Evolutionary conservation across 2,329 filamentous ascomycete species (phyloP).

Genomic region (Lecanicillium sp.): DNA sequence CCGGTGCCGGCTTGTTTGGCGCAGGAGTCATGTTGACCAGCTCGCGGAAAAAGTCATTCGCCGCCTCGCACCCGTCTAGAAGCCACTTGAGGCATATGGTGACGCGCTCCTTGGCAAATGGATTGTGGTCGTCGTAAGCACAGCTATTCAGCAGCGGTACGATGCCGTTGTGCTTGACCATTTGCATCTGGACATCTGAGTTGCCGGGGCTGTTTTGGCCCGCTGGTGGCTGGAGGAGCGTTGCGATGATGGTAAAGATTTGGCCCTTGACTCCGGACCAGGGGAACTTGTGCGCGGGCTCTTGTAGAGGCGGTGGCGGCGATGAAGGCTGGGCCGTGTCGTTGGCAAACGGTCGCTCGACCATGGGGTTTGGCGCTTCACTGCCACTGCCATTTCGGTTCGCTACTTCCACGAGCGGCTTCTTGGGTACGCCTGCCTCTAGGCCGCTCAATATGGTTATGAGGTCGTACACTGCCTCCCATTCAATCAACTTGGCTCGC

Average conservation of each 20-base stretch:
- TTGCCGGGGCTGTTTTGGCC: slow-evolving; percentile 53
- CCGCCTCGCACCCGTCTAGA: slow-evolving; percentile 65
- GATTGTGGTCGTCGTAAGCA: slow-evolving; percentile 85
- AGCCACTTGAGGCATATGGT: slow-evolving; percentile 83
- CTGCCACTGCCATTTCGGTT: slow-evolving; percentile 24
- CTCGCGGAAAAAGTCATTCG: slow-evolving; percentile 61
- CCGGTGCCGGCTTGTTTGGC: slow-evolving; percentile 27
- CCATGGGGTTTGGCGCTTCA: slow-evolving; percentile 29
- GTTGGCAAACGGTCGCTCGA: slow-evolving; percentile 56
- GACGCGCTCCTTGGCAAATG: slow-evolving; percentile 86
- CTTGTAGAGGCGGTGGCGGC: slow-evolving; percentile 44
- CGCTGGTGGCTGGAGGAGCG: slow-evolving; percentile 74
- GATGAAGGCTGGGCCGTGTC: slow-evolving; percentile 27
- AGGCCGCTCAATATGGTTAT: slow-evolving; percentile 80
- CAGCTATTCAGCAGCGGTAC: slow-evolving; percentile 85
- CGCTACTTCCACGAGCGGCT: slow-evolving; percentile 49
- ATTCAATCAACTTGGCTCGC: slow-evolving; percentile 78
- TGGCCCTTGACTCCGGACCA: slow-evolving; percentile 81
- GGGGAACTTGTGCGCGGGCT: slow-evolving; percentile 54
- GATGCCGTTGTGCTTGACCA: slow-evolving; percentile 76
- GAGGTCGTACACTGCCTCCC: slow-evolving; percentile 85
- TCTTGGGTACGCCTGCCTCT: slow-evolving; percentile 80
- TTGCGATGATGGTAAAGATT: slow-evolving; percentile 82
- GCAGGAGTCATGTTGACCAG: slow-evolving; percentile 41
- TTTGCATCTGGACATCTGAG: slow-evolving; percentile 76